Percentiles rank a stretch among this genome's conserved stretches.
These are phyloP conservation scores for Ustilago xerochloae DNA, from an alignment of 1,284 basidiomycete species.

Conservation along the genomic window DNA sequence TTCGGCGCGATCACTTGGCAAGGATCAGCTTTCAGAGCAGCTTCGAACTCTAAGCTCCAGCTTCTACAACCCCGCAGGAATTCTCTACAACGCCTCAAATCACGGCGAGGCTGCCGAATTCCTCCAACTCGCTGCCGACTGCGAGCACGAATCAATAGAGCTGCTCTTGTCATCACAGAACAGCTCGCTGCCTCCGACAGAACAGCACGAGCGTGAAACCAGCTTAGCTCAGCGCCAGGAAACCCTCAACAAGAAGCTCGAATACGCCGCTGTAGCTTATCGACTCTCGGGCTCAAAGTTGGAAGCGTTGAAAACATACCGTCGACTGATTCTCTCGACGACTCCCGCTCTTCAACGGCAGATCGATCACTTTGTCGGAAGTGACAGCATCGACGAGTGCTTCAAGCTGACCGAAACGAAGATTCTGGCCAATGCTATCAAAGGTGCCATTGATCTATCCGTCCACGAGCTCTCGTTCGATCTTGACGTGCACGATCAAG, in stretches of 20 bases:
- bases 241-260: constrained; percentile 33
- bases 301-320: constrained; percentile 24
- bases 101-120: constrained; percentile 60
- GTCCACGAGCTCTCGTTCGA: constrained; percentile 45
- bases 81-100: constrained; percentile 65
- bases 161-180: background rate
- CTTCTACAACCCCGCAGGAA: constrained; percentile 69
- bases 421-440: constrained; percentile 8
- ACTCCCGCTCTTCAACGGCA: background rate
- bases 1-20: constrained; percentile 1
- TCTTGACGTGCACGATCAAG: constrained; percentile 13
- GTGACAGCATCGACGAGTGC: constrained; percentile 17
- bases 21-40: constrained; percentile 22
- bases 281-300: constrained; percentile 34
- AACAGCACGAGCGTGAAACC: constrained; percentile 12
- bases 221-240: constrained; percentile 13
- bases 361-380: constrained; percentile 4
- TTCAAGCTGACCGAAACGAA: constrained; percentile 24
- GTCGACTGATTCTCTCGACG: constrained; percentile 9
- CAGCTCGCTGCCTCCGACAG: background rate
- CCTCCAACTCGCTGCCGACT: constrained; percentile 52
- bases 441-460: constrained; percentile 38
- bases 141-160: constrained; percentile 31
- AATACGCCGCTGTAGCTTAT: constrained; percentile 43
- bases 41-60: constrained; percentile 57